phyloP scores from a whole-genome alignment of 2,329 filamentous ascomycete genomes.

The Microcyclosporella mali region DNA sequence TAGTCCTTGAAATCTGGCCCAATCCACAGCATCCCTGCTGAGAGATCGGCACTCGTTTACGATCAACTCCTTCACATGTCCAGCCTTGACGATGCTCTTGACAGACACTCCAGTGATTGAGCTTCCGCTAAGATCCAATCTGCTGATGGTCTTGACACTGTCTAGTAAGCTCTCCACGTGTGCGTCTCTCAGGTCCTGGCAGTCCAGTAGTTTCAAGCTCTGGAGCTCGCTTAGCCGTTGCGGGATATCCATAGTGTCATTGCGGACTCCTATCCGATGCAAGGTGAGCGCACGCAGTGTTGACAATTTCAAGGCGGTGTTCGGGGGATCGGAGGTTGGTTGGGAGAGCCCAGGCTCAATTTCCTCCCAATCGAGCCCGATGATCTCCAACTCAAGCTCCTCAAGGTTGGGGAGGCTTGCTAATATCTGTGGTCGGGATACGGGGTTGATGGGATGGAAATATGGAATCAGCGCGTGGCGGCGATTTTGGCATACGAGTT shows the following conservation, averaged over 20 bases:
- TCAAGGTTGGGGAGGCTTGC: conserved; percentile 1
- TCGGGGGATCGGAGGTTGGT: no score
- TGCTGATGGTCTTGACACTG: conserved; percentile 17
- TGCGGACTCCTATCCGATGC: background rate
- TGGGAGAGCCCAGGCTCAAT: no score
- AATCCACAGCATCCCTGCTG: conserved; percentile 36
- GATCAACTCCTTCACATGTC: conserved; percentile 27
- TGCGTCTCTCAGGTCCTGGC: conserved; percentile 24
- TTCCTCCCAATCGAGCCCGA: background rate
- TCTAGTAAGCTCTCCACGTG: conserved; percentile 27
- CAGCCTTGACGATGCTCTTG: conserved; percentile 29
- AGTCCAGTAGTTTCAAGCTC: conserved; percentile 6
- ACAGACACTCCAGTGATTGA: conserved; percentile 38
- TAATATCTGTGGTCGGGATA: no score
- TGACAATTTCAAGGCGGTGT: background rate
- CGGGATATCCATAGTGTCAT: background rate
- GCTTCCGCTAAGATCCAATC: conserved; percentile 34
- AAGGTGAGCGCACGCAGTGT: conserved; percentile 3
- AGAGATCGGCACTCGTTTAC: conserved; percentile 34
- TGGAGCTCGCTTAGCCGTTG: conserved; percentile 6
- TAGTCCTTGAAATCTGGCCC: conserved; percentile 34
- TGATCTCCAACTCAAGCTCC: conserved; percentile 6
- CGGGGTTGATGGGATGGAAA: no score
- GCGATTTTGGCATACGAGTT: no score
- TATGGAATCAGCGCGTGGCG: no score